Evolutionary conservation across 1,284 basidiomycete genomes (phyloP).

Genomic region (Pascua guehoae): DNA sequence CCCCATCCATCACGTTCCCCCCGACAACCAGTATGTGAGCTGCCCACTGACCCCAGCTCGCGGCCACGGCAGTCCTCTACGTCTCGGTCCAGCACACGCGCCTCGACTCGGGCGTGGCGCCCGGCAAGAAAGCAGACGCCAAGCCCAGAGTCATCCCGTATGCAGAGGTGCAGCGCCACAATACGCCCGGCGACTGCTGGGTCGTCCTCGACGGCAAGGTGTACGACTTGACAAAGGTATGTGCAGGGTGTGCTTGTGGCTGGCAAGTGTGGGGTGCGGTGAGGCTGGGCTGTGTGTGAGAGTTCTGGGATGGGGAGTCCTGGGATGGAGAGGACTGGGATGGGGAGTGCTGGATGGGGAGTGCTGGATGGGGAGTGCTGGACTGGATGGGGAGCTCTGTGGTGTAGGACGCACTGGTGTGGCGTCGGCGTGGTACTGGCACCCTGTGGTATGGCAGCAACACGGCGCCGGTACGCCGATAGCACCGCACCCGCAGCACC

Average conservation of each 20-base stretch:
- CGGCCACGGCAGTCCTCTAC: neutral
- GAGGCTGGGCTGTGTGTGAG: too few relatives aligned
- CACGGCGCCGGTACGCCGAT: too few relatives aligned
- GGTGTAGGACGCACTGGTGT: too few relatives aligned
- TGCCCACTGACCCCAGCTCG: neutral
- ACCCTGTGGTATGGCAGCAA: too few relatives aligned
- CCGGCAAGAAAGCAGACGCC: neutral
- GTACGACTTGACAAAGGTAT: slow-evolving; percentile 69
- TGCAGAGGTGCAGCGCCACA: slow-evolving; percentile 58
- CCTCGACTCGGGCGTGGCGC: neutral
- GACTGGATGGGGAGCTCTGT: too few relatives aligned
- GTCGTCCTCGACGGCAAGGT: slow-evolving; percentile 65
- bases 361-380: too few relatives aligned
- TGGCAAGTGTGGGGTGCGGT: neutral
- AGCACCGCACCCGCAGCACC: too few relatives aligned
- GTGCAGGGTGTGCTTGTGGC: neutral
- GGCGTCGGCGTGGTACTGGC: too few relatives aligned
- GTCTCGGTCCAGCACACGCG: neutral
- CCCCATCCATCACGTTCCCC: neutral
- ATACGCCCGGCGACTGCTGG: slow-evolving; percentile 63
- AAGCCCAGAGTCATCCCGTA: slow-evolving; percentile 43
- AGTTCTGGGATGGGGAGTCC: too few relatives aligned
- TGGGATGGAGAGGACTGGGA: too few relatives aligned
- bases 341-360: too few relatives aligned
- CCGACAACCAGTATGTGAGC: neutral